These are phyloP conservation scores for Lachancea kluyveri DNA, from an alignment of 805 yeast species.

Conservation along the genomic window DNA sequence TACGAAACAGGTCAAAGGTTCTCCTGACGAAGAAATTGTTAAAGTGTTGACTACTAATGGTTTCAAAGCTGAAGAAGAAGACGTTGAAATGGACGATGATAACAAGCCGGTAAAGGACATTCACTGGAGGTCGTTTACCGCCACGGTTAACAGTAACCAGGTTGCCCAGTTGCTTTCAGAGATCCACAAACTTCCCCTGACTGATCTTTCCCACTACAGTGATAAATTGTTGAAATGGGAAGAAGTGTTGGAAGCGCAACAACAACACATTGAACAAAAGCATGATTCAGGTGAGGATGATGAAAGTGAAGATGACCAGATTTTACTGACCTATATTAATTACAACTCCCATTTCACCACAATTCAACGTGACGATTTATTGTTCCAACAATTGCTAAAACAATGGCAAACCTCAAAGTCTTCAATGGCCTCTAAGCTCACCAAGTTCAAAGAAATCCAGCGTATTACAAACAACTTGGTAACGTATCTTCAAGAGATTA, in stretches of 20 bases:
- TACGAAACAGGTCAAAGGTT: conserved; percentile 11
- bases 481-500: conserved; percentile 49
- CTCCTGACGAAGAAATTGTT: conserved; percentile 31
- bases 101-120: conserved; percentile 40
- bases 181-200: conserved; percentile 30
- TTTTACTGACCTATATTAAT: conserved; percentile 67
- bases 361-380: conserved; percentile 61
- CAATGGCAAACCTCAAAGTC: conserved; percentile 19
- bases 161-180: conserved; percentile 54
- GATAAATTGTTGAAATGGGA: conserved; percentile 57
- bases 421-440: conserved; percentile 21
- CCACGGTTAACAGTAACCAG: conserved; percentile 63
- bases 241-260: conserved; percentile 57
- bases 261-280: conserved; percentile 44
- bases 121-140: conserved; percentile 55
- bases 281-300: conserved; percentile 43
- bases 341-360: conserved; percentile 61
- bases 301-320: conserved; percentile 63
- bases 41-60: conserved; percentile 32
- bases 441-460: conserved; percentile 30
- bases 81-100: conserved; percentile 10
- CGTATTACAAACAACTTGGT: conserved; percentile 38
- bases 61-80: conserved; percentile 27
- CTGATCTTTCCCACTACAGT: conserved; percentile 48
- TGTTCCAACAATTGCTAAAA: conserved; percentile 34